Conservation (phyloP, 345 rosid genomes). For the Murraya paniculata region DNA sequence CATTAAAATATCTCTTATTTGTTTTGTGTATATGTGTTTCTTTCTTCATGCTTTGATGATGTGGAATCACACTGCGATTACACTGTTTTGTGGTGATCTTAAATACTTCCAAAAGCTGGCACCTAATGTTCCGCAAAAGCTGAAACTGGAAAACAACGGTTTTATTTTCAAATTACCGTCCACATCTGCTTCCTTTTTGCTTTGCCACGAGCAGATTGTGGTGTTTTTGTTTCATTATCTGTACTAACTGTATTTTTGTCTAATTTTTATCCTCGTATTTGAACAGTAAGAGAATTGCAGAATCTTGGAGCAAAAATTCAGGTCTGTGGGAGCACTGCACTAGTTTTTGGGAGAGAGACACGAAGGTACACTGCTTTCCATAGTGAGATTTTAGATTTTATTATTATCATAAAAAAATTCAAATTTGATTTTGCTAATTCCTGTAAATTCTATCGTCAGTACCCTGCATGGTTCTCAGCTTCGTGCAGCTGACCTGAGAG, state of each 20-base stretch:
- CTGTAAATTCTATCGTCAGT: constrained; percentile 6
- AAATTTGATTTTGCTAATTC: not conserved
- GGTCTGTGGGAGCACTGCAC: constrained; percentile 20
- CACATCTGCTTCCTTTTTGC: not conserved
- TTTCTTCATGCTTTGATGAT: not conserved
- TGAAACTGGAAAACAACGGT: not conserved
- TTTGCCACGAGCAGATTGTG: not conserved
- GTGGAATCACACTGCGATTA: not conserved
- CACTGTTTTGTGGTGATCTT: not conserved
- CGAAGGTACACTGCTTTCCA: constrained; percentile 17
- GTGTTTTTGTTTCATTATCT: not conserved
- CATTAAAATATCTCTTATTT: not conserved
- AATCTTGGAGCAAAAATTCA: constrained; percentile 33
- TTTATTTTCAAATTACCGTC: too few species aligned
- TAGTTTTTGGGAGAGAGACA: constrained; percentile 19
- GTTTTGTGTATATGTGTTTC: not conserved
- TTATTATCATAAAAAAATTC: not conserved
- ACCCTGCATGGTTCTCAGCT: constrained; percentile 10
- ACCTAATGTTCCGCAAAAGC: not conserved
- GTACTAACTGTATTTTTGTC: not conserved
- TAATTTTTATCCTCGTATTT: not conserved
- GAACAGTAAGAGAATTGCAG: constrained; percentile 22
- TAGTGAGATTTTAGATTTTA: not conserved
- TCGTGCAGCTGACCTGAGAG: constrained; percentile 29
- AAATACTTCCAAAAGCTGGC: not conserved